Base-by-base conservation (phyloP, 164 flowering plant species). In the Aristolochia californica region DNA sequence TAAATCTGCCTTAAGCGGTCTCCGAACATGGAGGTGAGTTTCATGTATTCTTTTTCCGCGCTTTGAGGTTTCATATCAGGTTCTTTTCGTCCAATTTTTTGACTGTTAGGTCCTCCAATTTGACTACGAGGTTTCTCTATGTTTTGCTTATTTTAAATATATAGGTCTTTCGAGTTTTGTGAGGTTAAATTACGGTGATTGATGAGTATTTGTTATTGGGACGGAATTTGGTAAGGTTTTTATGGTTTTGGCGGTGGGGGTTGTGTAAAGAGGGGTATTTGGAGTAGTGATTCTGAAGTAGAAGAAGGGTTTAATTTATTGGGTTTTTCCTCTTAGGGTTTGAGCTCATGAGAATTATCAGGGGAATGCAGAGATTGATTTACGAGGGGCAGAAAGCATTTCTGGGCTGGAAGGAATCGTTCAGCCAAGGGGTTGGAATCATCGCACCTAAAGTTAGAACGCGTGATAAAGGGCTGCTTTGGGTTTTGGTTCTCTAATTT, bases 311-410 rank as follows among this genome's bases (percentile, higher is more conserved):
- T 18, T 13, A n/a, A 38, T 56, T 73, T 69, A 78, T 74, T 25
- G 72, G 72, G 62, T 67, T 75, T 64, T 59, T n/a, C 70, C 18
- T 43, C 58, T 53, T 73, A 72, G 78, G 76, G 63, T 69, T 69
- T 74, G 84, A 67, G 85, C 85, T 84, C 83, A 87, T 88, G 99
- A 90, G 88, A 85, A 78, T 85, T 93, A 74, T 75, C 74, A 81
- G 97, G 97, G 97, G 94, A 76, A 94, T 94, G 97, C 97, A 81
- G 90, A 94, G 78, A 84, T 72, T 25, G 81, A 66, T 79, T 76
- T 43, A 60, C 63, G 81, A 68, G 73, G 76, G 81, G 70, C 77
- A 70, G 72, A 75, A 64, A 65, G 59, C 63, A 28, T 23, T 22
- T 50, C 70, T 77, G 67, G 74, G 79, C 75, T 77, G 84, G 75